Conservation (phyloP, 257 asterid species). For the Anisodus tanguticus region DNA sequence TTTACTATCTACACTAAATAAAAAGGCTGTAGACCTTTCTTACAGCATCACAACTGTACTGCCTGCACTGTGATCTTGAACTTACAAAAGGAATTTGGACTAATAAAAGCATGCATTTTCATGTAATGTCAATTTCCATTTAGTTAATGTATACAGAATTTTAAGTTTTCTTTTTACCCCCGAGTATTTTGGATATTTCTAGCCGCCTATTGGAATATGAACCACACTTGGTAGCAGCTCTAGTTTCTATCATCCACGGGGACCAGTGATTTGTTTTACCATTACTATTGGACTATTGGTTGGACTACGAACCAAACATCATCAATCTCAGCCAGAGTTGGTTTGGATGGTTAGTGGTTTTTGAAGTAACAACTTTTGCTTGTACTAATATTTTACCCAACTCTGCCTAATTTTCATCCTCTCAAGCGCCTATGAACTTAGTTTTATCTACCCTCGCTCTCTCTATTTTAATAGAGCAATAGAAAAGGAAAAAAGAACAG, state of each 20-base stretch:
- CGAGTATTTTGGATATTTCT: not conserved
- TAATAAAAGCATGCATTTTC: not conserved
- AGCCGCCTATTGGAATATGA: not conserved
- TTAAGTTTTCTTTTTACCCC: not conserved
- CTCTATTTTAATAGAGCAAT: not conserved
- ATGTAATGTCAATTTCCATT: slow-evolving; percentile 1
- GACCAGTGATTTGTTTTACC: not conserved
- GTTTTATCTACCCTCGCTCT: not conserved
- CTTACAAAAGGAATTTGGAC: not conserved
- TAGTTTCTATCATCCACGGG: not conserved
- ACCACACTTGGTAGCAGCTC: slow-evolving; percentile 4
- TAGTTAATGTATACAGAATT: not conserved
- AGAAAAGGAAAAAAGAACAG: not conserved
- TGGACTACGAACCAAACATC: not conserved
- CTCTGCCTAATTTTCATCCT: not conserved
- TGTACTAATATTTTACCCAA: not conserved
- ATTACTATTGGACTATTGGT: not conserved
- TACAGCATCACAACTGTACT: not conserved
- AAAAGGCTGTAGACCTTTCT: not conserved
- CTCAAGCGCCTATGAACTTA: not conserved
- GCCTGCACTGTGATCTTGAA: not conserved
- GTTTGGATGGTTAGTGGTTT: not conserved
- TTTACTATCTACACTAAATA: not conserved
- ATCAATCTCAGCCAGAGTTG: not conserved
- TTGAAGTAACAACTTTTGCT: not conserved